Base-by-base conservation (phyloP, 345 rosid genomes). In the Populus tremula region DNA sequence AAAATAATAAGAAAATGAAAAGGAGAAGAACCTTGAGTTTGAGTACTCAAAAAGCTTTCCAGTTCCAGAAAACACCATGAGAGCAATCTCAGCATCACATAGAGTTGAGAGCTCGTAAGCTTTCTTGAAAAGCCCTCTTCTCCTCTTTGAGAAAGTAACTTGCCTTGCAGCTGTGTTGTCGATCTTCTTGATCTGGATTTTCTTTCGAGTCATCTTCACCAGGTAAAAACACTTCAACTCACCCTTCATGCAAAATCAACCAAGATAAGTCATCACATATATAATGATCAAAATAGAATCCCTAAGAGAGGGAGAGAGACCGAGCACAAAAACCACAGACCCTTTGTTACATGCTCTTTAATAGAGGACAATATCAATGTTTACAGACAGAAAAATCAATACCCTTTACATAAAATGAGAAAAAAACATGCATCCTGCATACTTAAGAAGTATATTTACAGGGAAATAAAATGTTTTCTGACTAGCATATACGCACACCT, bases 71-170 rank as follows among this genome's bases (percentile, higher is more conserved):
- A 85, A 81, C 39, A 83, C 85, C 0, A 79, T 14, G 36, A 83
- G 80, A 59, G 81, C 87, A 50, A 85, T 71, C 70, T 87, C 85
- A 62, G 82, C 89, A 77, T 87, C 89, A 53, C 89, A 87, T 16
- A 85, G 86, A n/a, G 78, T 81, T 20, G 87, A 79, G 25, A 85
- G 87, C 70, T 87, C 89, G 41, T 75, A 61, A 45, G 89, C 89
- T 62, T 87, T 85, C 86, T 85, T 87, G 76, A 83, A 83, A 66
- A 87, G 82, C 36, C 89, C 87, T 59, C 77, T 83, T 64, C 87
- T 81, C 59, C 89, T 83, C 78, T 87, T 87, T 5, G 87, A 87
- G 73, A 85, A 87, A 8, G 87, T 87, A 7, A 87, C 88, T 59
- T 87, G 89, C 70, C 89, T 85, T 16, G 85, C 87, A 53, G 87